Evolutionary conservation across 2,329 filamentous ascomycete species (phyloP), one percentile per base, ranked within the genome.

Genomic region (Verticillium isaacii): DNA sequence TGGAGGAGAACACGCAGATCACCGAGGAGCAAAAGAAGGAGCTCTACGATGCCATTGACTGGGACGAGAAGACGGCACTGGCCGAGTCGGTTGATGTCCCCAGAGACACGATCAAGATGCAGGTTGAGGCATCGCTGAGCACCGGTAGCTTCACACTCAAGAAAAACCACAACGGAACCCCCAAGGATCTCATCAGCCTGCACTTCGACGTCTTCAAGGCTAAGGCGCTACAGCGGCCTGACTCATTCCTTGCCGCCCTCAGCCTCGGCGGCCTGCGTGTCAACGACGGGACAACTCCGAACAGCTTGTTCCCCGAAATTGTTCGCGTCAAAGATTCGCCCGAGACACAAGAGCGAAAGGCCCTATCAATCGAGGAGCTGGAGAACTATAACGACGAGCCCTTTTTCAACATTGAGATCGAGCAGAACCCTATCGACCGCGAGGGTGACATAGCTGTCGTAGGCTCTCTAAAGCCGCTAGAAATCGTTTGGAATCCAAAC

Each of bases 11-110:
- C 65, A 91, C 89, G 0, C 86, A 92, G 63, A 96, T 99, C 83
- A 96, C 92, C 0, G 95, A 99, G 64, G 89, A 98, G 74, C 93
- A 99, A 73, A 89, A 94, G 52, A 93, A 98, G 73, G 94, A 99
- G 75, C 84, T 99, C 11, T 99, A 98, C 74, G 90, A 96, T 68
- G 96, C 92, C 58, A 99, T 99, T 69, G 95, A 98, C 70, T 99
- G 94, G 89, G 92, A 99, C 65, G 95, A 99, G 75, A 98, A 97
- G 80, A 89, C 93, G 63, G 91, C 90, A 2, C 83, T 99, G 45
- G 84, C 92, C 0, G 93, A 97, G 67, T 89, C 90, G 52, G 89
- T 99, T 3, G 95, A 99, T 68, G 82, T 93, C 36, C 96, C 96
- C 0, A 87, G 91, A 60, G 95, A 99, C 68, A 92, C 92, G 11